Conservation (phyloP, 768 basidiomycete species). For the Rhizopogon vesiculosus region DNA sequence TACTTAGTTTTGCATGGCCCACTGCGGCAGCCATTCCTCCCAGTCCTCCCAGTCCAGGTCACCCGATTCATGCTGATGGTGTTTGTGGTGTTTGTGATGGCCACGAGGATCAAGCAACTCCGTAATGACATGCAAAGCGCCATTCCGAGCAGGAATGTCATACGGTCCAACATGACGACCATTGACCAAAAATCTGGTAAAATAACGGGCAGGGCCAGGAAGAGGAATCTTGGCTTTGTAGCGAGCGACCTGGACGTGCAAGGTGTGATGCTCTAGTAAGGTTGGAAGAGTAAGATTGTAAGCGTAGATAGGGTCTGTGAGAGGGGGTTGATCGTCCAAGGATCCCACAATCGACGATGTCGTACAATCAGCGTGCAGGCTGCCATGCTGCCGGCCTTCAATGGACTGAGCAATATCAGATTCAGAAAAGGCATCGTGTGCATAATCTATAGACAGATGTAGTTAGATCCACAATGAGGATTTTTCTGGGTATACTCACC, state of each 20-base stretch:
- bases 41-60: constrained; percentile 37
- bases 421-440: constrained; percentile 6
- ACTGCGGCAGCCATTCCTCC: constrained; percentile 46
- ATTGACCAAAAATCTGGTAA: constrained; percentile 39
- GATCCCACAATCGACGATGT: background rate
- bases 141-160: constrained; percentile 53
- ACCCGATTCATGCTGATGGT: background rate
- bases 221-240: constrained; percentile 36
- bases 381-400: background rate
- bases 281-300: constrained; percentile 36
- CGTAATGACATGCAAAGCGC: constrained; percentile 48
- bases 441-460: constrained; percentile 4
- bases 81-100: constrained; percentile 2
- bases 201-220: constrained; percentile 28
- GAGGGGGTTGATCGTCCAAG: background rate
- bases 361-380: background rate
- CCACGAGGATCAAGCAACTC: constrained; percentile 38
- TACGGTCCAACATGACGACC: constrained; percentile 31
- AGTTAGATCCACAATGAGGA: background rate
- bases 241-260: constrained; percentile 46
- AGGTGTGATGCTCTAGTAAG: constrained; percentile 36
- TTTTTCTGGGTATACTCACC: constrained; percentile 28
- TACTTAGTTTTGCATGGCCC: constrained; percentile 34
- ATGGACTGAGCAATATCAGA: background rate
- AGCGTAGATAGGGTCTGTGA: constrained; percentile 27